A percentile compares a stretch with the other conserved stretches of the same genome.
These are phyloP conservation scores for Pseudogymnoascus sp. DNA, from an alignment of 2,329 filamentous ascomycete species.

Conservation along the genomic window DNA sequence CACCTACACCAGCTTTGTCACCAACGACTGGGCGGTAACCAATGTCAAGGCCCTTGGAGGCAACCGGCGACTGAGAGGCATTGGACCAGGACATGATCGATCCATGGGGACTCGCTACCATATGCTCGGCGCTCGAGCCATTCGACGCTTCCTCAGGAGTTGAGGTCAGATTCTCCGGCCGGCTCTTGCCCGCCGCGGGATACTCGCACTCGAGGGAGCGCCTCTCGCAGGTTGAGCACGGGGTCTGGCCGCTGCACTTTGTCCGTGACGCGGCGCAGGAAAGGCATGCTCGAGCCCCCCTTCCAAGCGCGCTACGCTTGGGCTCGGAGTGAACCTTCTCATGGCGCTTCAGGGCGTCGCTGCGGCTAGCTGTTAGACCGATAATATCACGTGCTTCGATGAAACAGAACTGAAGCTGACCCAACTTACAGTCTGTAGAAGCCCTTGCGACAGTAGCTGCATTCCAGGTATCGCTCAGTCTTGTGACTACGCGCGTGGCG, in stretches of 20 bases:
- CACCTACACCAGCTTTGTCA: not conserved
- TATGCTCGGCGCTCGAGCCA: not conserved
- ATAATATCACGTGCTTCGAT: not conserved
- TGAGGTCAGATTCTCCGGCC: not conserved
- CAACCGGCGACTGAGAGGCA: not conserved
- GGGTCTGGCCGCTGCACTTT: constrained; percentile 21
- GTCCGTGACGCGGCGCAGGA: constrained; percentile 21
- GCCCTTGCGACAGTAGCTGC: constrained; percentile 21
- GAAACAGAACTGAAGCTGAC: not conserved
- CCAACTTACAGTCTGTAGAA: constrained; percentile 23
- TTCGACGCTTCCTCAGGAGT: constrained; percentile 2
- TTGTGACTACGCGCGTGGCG: constrained; percentile 23
- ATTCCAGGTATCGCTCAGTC: constrained; percentile 22
- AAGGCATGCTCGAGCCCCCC: constrained; percentile 22
- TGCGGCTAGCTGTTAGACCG: constrained; percentile 2
- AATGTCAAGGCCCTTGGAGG: not conserved
- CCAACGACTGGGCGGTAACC: not conserved
- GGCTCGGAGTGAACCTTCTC: constrained; percentile 23
- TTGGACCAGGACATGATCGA: constrained; percentile 18
- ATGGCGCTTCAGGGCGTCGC: constrained; percentile 25
- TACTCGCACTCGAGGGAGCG: constrained; percentile 21
- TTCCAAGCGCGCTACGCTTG: constrained; percentile 20
- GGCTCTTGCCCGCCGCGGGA: constrained; percentile 13
- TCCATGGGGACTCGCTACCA: constrained; percentile 4
- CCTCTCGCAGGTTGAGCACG: constrained; percentile 21